Percentiles rank a stretch among this genome's conserved stretches.
These are phyloP conservation scores for Arthroderma sp. DNA, from an alignment of 2,329 filamentous ascomycete genomes.

Conservation along the genomic window DNA sequence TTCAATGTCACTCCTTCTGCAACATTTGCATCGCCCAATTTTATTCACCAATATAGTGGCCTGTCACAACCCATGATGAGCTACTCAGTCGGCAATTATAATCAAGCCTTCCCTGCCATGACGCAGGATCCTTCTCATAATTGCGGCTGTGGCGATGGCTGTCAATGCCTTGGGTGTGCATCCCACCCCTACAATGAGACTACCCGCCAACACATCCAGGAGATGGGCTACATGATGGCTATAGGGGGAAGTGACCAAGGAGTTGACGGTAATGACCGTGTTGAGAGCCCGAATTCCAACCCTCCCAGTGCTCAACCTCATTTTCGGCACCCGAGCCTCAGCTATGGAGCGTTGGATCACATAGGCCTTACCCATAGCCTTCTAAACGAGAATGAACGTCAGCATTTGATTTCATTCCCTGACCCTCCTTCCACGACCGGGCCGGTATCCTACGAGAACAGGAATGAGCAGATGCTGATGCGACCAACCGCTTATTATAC, in stretches of 20 bases:
- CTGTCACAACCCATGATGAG: too few relatives aligned
- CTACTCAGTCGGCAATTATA: background rate
- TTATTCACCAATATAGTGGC: too few relatives aligned
- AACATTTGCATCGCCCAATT: too few relatives aligned
- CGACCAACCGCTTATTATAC: constrained; percentile 30
- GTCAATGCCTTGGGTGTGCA: constrained; percentile 34
- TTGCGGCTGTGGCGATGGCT: constrained; percentile 32
- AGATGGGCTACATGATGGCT: constrained; percentile 32
- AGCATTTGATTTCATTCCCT: background rate
- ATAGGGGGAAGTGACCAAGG: constrained; percentile 17
- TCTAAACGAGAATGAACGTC: background rate
- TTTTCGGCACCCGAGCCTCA: background rate
- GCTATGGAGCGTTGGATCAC: background rate
- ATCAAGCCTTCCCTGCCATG: background rate
- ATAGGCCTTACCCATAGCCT: too few relatives aligned
- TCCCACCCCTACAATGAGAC: constrained; percentile 35
- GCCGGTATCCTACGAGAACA: constrained; percentile 1
- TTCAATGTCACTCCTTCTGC: too few relatives aligned
- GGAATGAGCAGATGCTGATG: constrained; percentile 21
- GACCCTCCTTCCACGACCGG: background rate
- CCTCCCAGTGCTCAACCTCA: constrained; percentile 9
- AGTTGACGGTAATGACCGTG: constrained; percentile 12
- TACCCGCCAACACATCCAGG: constrained; percentile 32
- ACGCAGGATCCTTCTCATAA: constrained; percentile 16
- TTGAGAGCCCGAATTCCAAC: constrained; percentile 13